Base-by-base conservation (phyloP, 2,329 filamentous ascomycete genomes). In the Fusarium metavorans region DNA sequence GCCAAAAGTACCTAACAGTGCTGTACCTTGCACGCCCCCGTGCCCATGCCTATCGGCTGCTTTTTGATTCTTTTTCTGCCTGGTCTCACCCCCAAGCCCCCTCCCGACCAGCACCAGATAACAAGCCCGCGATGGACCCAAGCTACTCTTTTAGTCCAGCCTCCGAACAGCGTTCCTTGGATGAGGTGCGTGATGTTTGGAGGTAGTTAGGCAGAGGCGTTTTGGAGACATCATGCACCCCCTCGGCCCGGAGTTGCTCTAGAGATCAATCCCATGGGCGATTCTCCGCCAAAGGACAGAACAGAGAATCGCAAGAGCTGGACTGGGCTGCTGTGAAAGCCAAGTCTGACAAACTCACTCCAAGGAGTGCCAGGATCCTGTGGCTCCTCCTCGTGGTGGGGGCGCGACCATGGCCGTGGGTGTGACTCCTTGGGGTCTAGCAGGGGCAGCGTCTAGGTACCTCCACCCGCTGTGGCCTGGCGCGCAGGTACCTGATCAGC, bases 21-120 rank as follows among this genome's bases (percentile, higher is more conserved):
- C 41, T 35, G 52, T 68, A 58, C 73, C 70, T 67, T 70, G 72
- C 73, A 78, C 74, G 56, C 76, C 77, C 71, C 75, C 77, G 69
- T 78, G 74, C 66, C 66, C 63, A 45, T 43, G 39, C 39, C 30
- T 30, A 9, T 30, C 10, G 8, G 30, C 30, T 23, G 11, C 67
- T 50, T 68, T 70, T 43, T 30, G 63, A 56, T 30, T 30, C 30
- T 30, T 30, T 30, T 30, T 30, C 10, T 8, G 30, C 30, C 30
- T 30, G 30, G 2, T 59, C 67, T 67, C 76, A 77, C 76, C 74
- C 72, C 71, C 71, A 65, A 71, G 50, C 64, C 67, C 67, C 64
- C 34, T 68, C 68, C 52, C 70, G 25, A 63, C 67, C 66, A 58
- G 48, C 48, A 30, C n/a, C 45, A 43, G 20, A 30, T 18, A 8